Evolutionary conservation across 1,139 yeast genomes (phyloP).

Genomic region (Pichia sp.): DNA sequence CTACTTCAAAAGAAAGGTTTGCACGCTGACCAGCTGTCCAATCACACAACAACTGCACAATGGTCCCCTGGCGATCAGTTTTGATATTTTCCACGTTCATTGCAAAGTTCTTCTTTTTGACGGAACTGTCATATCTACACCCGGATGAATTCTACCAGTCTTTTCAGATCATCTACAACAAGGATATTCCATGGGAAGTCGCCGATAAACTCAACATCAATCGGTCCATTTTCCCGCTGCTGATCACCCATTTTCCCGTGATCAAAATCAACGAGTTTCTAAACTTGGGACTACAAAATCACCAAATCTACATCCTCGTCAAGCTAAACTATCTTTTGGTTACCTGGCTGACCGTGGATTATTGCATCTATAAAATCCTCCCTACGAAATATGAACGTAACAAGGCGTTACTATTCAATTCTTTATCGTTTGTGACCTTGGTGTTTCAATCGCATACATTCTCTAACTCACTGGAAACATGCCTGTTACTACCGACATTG

Average conservation of each 20-base stretch:
- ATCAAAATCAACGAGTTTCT: constrained; percentile 26
- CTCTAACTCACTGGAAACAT: constrained; percentile 80
- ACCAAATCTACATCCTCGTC: constrained; percentile 44
- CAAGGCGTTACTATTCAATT: constrained; percentile 56
- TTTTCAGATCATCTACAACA: constrained; percentile 57
- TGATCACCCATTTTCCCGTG: constrained; percentile 64
- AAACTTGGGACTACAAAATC: constrained; percentile 28
- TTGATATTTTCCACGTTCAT: constrained; percentile 29
- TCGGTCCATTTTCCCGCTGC: constrained; percentile 65
- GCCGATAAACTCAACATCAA: constrained; percentile 42
- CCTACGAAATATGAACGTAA: constrained; percentile 55
- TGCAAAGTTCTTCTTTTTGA: constrained; percentile 38
- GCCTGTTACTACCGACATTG: constrained; percentile 49
- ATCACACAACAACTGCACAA: too few relatives aligned
- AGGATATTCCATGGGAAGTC: constrained; percentile 86
- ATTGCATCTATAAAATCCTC: constrained; percentile 38
- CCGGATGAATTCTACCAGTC: constrained; percentile 97
- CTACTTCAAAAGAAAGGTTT: too few relatives aligned
- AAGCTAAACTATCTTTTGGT: constrained; percentile 45
- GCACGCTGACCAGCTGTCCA: too few relatives aligned
- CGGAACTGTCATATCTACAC: constrained; percentile 80
- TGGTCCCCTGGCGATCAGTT: constrained; percentile 26
- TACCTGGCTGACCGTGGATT: constrained; percentile 52
- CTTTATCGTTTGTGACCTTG: constrained; percentile 74
- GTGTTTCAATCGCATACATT: constrained; percentile 82